Base-by-base conservation (phyloP, 148 eudicot genomes). In the Cornus kousa region DNA sequence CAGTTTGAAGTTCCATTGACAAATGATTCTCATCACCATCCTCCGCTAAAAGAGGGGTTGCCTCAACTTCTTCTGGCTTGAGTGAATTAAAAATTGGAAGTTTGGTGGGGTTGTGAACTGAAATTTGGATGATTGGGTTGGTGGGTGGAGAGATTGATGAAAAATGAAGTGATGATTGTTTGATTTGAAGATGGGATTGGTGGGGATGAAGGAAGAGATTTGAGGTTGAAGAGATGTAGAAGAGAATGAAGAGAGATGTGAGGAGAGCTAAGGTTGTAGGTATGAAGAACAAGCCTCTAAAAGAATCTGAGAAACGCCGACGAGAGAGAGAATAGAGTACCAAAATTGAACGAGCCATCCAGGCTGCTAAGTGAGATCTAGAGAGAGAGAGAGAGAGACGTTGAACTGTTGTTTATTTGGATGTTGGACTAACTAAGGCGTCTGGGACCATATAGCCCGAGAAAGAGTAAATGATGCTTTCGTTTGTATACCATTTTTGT, bases 231-330 rank as follows among this genome's bases (percentile, higher is more conserved):
- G 81, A 79, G 70, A 85, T 84, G 70, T 83, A 78, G 23, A 83
- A 82, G 68, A 88, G 67, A 55, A 88, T 78, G 12, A 72, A 79
- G 14, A 86, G 79, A 81, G 80, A 85, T 13, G 88, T 80, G 9
- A 80, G 7, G 48, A 88, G 74, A 79, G 87, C 90, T 72, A 88
- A 73, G 65, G 71, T 80, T 48, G 88, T 83, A 77, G 88, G 88
- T 70, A 88, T 68, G 66, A 83, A 82, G 82, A 85, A 79, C 0
- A 85, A 59, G 19, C 82, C 55, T 76, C 82, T 82, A 22, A 79
- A 50, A 12, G 85, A 72, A 43, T 77, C 83, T 8, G 79, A 24
- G 60, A 71, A 24, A n/a, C 83, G 81, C 77, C 85, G 81, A 70
- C 81, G 85, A 74, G 80, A 70, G 37, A 82, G 73, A 20, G 76